Base-by-base conservation (phyloP, 805 yeast species). In the Wickerhamiella domercqiae region DNA sequence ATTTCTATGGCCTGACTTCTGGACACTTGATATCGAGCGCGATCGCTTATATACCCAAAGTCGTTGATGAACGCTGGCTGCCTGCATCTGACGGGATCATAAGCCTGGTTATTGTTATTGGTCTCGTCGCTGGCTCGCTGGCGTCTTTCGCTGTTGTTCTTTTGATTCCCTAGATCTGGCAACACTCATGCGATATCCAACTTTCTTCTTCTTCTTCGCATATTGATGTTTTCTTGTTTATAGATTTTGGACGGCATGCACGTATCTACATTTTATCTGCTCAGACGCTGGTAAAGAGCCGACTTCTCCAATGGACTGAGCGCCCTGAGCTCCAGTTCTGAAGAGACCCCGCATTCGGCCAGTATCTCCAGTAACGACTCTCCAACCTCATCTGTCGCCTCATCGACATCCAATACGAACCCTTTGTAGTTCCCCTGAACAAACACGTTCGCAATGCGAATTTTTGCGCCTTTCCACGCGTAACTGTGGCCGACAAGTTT, bases 31-130 rank as follows among this genome's bases (percentile, higher is more conserved):
- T 79, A 37, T 76, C 93, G 5, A 70, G 82, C 20, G 70, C 82
- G 39, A 82, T 87, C 59, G 80, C 82, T 78, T 67, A 67, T 34
- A 78, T 83, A 2, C 75, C 79, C 0, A 61, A 65, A 14, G 67
- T 64, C 37, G 77, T 71, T 22, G 64, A 66, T 1, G 81, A 73
- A 24, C 67, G 67, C 16, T 87, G 82, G 50, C 75, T 73, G 53
- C 82, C 81, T 41, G 94, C 95, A 0, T 94, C 97, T 1, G 95
- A 95, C 32, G 96, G 96, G 3, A 80, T 86, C 53, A 76, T 94
- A 32, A 74, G 83, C 1, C 72, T 86, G 17, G 73, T 82, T 46
- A 68, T 86, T 36, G 75, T 86, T 39, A 52, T 73, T 7, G 95
- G 95, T 0, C 65, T 87, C 36, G 73, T 90, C 0, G 61, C 67